These are phyloP conservation scores for Populus deltoides DNA, from an alignment of 345 rosid genomes.

Conservation along the genomic window DNA sequence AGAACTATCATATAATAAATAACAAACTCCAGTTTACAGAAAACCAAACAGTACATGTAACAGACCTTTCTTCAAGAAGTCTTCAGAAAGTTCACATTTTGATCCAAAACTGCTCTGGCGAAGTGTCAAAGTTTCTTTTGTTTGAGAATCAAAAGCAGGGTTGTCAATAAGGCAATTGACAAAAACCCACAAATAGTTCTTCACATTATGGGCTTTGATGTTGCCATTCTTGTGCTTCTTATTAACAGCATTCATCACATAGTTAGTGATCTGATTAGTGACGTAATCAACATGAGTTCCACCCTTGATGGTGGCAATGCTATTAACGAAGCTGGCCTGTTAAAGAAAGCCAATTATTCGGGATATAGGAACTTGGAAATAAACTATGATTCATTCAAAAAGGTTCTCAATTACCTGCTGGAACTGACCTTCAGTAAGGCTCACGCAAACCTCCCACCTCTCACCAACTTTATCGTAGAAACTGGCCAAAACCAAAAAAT, in stretches of 20 bases:
- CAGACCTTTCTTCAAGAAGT: slow-evolving; percentile 77
- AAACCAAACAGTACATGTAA: background rate
- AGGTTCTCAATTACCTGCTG: slow-evolving; percentile 64
- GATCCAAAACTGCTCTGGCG: slow-evolving; percentile 96
- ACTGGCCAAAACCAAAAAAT: slow-evolving; percentile 38
- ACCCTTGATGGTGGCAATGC: slow-evolving; percentile 87
- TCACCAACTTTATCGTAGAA: slow-evolving; percentile 63
- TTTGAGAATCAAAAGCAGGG: slow-evolving; percentile 99
- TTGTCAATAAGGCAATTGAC: slow-evolving; percentile 95
- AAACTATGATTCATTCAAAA: background rate
- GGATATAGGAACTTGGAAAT: background rate
- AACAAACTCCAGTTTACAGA: background rate
- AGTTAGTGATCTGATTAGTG: slow-evolving; percentile 77
- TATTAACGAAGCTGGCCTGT: slow-evolving; percentile 94
- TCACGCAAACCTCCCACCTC: slow-evolving; percentile 90
- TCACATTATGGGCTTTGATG: slow-evolving; percentile 75
- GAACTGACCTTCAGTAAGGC: slow-evolving; percentile 87
- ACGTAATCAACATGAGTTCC: slow-evolving; percentile 98
- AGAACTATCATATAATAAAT: background rate
- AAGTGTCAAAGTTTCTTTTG: slow-evolving; percentile 95
- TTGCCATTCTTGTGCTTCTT: slow-evolving; percentile 85
- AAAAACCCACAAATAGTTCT: slow-evolving; percentile 92
- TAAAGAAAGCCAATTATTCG: background rate
- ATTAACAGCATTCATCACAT: slow-evolving; percentile 66
- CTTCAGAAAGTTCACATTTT: slow-evolving; percentile 82